Evolutionary conservation across 2,329 filamentous ascomycete genomes (phyloP), one percentile per base, ranked within the genome.

Genomic region (Phyllosticta ampelicida): DNA sequence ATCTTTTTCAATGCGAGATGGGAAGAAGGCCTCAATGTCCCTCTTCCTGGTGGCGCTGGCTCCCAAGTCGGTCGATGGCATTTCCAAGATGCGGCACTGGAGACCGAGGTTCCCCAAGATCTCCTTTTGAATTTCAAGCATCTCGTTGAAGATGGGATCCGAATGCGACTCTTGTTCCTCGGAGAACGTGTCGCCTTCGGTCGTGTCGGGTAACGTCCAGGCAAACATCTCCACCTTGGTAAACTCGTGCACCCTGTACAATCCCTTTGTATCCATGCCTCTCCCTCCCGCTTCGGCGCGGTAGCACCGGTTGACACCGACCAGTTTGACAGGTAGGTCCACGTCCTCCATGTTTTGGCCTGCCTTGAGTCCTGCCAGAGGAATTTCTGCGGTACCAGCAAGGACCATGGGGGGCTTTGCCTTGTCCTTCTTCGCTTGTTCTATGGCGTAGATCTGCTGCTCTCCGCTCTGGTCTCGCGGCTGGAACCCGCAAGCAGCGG

Each of bases 151-250:
- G 11, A 92, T 65, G 0, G 80, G 75, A 8, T 79, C 75, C 69
- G 73, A 5, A 48, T 66, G 59, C 9, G 59, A 55, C 60, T 53
- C 58, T 51, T 44, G 61, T 6, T 52, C 54, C 9, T 66, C 63
- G 6, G 63, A 64, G 54, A 73, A 72, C 50, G 70, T 65, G 1
- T 72, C 68, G 9, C 68, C 62, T 3, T 64, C 67, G 58, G 59
- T 44, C 54, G 52, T 23, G 56, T 83, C 78, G 1, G 88, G 83
- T 28, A 79, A 66, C 4, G 89, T 87, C 94, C 94, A 99, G 0
- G 87, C 90, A 70, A 99, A 97, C 78, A 99, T 85, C 73, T 99
- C 94, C 0, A 99, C 92, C 71, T 99, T 99, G 26, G 90, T 96
- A 74, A 99, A 99, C 73, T 99, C 94, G 73, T 99, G 94, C 3